Evolutionary conservation across 1,139 yeast species (phyloP).

Genomic region (Pneumocystis jirovecii): DNA sequence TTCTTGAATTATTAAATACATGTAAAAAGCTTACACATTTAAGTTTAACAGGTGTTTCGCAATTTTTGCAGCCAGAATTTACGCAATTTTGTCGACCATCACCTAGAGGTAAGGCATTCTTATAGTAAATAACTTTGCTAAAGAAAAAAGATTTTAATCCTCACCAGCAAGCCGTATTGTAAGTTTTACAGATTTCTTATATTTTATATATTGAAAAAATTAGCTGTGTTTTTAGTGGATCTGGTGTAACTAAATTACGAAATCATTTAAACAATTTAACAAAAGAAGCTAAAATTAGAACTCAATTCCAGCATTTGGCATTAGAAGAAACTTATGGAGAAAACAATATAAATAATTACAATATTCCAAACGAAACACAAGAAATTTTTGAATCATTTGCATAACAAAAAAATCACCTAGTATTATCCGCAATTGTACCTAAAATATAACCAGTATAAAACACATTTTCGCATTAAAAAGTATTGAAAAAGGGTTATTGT

Average conservation of each 20-base stretch:
- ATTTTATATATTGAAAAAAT: neutral
- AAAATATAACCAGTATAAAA: neutral
- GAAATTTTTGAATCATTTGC: neutral
- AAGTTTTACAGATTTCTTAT: conserved; percentile 1
- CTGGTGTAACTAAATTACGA: conserved; percentile 64
- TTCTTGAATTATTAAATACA: conserved; percentile 45
- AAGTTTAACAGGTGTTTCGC: conserved; percentile 79
- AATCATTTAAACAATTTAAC: conserved; percentile 36
- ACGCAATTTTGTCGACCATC: conserved; percentile 87
- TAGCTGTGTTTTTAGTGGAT: conserved; percentile 77
- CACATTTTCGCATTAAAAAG: neutral
- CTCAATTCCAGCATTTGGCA: neutral
- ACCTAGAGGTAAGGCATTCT: conserved; percentile 29
- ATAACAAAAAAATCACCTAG: neutral
- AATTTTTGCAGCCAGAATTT: conserved; percentile 73
- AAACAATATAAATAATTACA: neutral
- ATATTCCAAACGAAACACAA: neutral
- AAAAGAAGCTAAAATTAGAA: neutral
- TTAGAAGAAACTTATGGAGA: neutral
- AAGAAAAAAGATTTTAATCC: conserved; percentile 58
- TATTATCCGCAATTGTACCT: neutral
- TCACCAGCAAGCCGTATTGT: conserved; percentile 64
- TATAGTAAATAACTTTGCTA: neutral
- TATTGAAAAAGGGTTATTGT: neutral
- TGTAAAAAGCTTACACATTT: conserved; percentile 83